Evolutionary conservation across 2,329 filamentous ascomycete species (phyloP).

Genomic region (Coccinonectria pachysandricola): DNA sequence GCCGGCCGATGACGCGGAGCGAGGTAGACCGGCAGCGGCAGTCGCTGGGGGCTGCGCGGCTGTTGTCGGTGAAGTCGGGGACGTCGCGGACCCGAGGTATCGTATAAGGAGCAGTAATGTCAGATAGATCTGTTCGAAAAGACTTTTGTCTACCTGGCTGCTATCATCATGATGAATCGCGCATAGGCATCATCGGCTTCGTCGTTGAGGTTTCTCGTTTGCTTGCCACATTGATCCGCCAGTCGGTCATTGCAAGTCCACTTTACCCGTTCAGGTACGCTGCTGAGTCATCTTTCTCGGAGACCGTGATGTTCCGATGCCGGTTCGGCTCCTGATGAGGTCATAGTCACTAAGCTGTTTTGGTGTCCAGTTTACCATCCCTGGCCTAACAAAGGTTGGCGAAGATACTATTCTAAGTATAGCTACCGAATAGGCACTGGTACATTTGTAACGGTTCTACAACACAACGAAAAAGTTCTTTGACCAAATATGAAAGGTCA

Average conservation of each 20-base stretch:
- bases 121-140: slow-evolving; percentile 7
- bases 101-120: slow-evolving; percentile 4
- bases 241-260: slow-evolving; percentile 19
- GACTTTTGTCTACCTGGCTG: slow-evolving; percentile 12
- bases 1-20: slow-evolving; percentile 14
- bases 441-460: no score
- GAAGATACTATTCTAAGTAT: no score
- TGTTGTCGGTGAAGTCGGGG: background rate
- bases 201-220: slow-evolving; percentile 11
- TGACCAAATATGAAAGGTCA: no score
- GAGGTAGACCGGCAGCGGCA: slow-evolving; percentile 4
- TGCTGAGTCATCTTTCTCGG: slow-evolving; percentile 18
- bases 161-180: slow-evolving; percentile 19
- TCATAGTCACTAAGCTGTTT: no score
- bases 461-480: no score
- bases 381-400: no score
- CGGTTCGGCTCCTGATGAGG: no score
- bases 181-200: slow-evolving; percentile 12
- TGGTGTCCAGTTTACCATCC: no score
- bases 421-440: no score
- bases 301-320: slow-evolving; percentile 19
- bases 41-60: background rate
- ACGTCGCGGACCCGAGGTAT: slow-evolving; percentile 2
- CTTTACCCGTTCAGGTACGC: slow-evolving; percentile 13
- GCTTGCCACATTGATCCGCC: slow-evolving; percentile 20